Percentiles rank a stretch among this genome's conserved stretches.
These are phyloP conservation scores for Naegleria gruberi DNA, from an alignment of 208 protist genomes.

Conservation along the genomic window DNA sequence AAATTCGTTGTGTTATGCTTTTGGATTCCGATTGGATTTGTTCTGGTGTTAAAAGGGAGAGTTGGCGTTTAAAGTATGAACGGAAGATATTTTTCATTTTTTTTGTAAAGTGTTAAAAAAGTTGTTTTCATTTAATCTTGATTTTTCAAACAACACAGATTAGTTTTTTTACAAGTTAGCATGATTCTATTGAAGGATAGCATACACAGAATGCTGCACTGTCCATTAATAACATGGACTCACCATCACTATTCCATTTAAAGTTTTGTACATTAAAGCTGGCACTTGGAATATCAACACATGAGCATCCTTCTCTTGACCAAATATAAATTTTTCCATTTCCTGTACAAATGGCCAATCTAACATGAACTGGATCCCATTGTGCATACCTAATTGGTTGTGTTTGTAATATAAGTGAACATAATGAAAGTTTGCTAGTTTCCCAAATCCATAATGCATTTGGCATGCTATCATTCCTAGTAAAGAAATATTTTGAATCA, in stretches of 20 bases:
- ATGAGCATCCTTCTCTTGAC: constrained; percentile 11
- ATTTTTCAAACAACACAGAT: too few species aligned
- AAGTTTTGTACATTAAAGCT: constrained; percentile 6
- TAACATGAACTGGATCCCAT: constrained; percentile 16
- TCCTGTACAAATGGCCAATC: constrained; percentile 19
- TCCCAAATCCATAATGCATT: constrained; percentile 33
- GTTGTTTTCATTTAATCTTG: too few species aligned
- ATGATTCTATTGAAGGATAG: background rate
- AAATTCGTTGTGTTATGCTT: background rate
- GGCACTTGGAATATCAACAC: constrained; percentile 18
- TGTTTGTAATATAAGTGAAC: background rate
- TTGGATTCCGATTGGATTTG: background rate
- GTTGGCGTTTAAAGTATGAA: background rate
- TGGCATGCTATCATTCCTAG: constrained; percentile 31
- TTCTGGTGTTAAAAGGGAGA: background rate
- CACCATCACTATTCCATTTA: constrained; percentile 4
- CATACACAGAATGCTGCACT: background rate
- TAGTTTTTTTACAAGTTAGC: too few species aligned
- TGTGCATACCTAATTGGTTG: background rate
- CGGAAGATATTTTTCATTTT: background rate
- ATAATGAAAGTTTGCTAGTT: background rate
- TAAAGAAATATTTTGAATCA: constrained; percentile 24
- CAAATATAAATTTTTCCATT: constrained; percentile 26
- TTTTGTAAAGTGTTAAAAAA: background rate
- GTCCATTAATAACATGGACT: background rate